Conservation (phyloP, 352 stramenopile species). For the Pythium rhizo-oryzae region DNA sequence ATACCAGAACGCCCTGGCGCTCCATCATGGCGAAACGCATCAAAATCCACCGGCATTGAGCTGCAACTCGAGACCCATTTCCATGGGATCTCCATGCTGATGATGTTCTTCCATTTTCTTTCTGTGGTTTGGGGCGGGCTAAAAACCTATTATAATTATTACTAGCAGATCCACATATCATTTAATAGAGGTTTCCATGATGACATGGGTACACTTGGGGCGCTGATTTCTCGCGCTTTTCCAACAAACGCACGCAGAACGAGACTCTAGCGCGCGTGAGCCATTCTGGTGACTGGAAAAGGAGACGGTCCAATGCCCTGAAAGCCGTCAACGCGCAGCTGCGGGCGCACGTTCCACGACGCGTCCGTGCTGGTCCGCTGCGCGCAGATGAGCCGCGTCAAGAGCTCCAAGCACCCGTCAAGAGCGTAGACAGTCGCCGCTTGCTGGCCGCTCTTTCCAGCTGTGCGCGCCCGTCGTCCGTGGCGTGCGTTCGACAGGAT, state of each 20-base stretch:
- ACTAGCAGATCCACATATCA: neutral
- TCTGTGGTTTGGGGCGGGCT: neutral
- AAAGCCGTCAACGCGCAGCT: conserved; percentile 3
- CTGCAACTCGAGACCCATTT: no score
- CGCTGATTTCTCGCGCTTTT: neutral
- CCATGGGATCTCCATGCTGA: no score
- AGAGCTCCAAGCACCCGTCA: conserved; percentile 9
- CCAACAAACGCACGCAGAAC: no score
- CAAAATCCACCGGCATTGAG: no score
- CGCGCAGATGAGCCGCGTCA: neutral
- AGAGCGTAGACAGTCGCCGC: conserved; percentile 4
- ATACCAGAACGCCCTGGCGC: no score
- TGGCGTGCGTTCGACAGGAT: no score
- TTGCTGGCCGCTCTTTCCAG: conserved; percentile 4
- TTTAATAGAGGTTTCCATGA: neutral
- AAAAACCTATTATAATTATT: neutral
- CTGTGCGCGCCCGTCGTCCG: no score
- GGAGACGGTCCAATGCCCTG: conserved; percentile 9
- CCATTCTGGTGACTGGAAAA: neutral
- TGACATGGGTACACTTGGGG: conserved; percentile 4
- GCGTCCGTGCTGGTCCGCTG: conserved; percentile 7
- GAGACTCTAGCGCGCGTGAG: neutral
- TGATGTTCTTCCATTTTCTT: no score
- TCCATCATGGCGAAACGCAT: no score
- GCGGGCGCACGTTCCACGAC: conserved; percentile 1